A percentile compares a stretch with the other conserved stretches of the same genome.
These are phyloP conservation scores for Penicillium robsamsonii DNA, from an alignment of 495 filamentous ascomycete species.

Conservation along the genomic window DNA sequence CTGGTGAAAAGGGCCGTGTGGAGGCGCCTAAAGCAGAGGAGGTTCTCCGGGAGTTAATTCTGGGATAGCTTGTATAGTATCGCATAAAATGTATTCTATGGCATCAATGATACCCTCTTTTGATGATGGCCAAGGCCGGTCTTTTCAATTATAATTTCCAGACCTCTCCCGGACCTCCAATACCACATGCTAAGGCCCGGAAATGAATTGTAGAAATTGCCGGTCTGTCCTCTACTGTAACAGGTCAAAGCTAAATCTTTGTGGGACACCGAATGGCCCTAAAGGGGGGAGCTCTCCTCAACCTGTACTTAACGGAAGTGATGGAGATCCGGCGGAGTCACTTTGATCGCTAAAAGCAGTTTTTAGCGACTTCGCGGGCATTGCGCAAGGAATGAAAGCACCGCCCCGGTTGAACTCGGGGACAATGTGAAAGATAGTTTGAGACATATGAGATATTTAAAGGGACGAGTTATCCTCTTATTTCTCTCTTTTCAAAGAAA, in stretches of 20 bases:
- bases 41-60: constrained; percentile 57
- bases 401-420: constrained; percentile 17
- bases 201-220: constrained; percentile 5
- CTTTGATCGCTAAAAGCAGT: constrained; percentile 51
- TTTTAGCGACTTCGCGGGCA: constrained; percentile 40
- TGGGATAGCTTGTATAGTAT: constrained; percentile 24
- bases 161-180: not conserved
- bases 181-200: constrained; percentile 16
- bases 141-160: not conserved
- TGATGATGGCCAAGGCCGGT: not conserved
- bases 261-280: constrained; percentile 26
- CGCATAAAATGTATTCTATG: constrained; percentile 16
- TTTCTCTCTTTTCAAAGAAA: constrained; percentile 2
- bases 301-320: constrained; percentile 54
- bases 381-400: constrained; percentile 18
- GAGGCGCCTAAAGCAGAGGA: constrained; percentile 71
- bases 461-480: not conserved
- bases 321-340: constrained; percentile 34
- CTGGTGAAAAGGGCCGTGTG: constrained; percentile 70
- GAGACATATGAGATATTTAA: constrained; percentile 7
- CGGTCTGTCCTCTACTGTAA: constrained; percentile 11
- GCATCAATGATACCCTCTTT: constrained; percentile 22
- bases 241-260: constrained; percentile 14
- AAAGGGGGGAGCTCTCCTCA: constrained; percentile 44
- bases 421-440: not conserved